Evolutionary conservation across 805 yeast genomes (phyloP).

Genomic region (Schwanniomyces polymorphus): DNA sequence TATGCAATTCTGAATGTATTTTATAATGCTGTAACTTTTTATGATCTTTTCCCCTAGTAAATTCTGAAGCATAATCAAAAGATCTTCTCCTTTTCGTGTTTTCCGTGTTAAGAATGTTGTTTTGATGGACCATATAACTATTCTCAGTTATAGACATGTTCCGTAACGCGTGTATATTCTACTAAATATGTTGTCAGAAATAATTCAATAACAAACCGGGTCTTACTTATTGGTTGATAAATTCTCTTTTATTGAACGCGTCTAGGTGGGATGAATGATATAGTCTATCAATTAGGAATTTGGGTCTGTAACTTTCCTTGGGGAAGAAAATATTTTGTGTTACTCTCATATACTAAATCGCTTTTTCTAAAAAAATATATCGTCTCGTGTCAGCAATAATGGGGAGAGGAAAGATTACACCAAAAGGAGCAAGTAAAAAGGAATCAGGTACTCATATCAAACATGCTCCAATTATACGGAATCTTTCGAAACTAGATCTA

Average conservation of each 20-base stretch:
- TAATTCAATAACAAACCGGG: too few species aligned
- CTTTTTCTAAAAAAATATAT: too few species aligned
- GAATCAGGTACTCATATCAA: slow-evolving; percentile 41
- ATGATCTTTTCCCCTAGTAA: neutral
- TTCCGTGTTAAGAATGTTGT: neutral
- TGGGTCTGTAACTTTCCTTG: too few species aligned
- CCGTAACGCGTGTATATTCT: neutral
- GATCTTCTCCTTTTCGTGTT: neutral
- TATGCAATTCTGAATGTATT: slow-evolving; percentile 32
- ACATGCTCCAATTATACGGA: slow-evolving; percentile 52
- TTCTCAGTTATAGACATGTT: neutral
- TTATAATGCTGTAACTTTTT: slow-evolving; percentile 23
- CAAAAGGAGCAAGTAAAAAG: neutral
- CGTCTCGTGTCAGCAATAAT: neutral
- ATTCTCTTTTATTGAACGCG: too few species aligned
- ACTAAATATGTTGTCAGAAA: neutral
- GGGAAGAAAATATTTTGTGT: neutral
- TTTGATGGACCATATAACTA: neutral
- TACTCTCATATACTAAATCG: neutral
- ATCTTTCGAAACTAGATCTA: slow-evolving; percentile 41
- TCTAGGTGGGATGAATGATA: too few species aligned
- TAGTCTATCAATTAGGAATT: too few species aligned
- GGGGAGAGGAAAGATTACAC: neutral
- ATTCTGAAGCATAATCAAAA: neutral
- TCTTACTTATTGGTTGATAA: too few species aligned